Evolutionary conservation across 2,329 filamentous ascomycete genomes (phyloP).

Genomic region (Paecilomyces dactylethromorphus): DNA sequence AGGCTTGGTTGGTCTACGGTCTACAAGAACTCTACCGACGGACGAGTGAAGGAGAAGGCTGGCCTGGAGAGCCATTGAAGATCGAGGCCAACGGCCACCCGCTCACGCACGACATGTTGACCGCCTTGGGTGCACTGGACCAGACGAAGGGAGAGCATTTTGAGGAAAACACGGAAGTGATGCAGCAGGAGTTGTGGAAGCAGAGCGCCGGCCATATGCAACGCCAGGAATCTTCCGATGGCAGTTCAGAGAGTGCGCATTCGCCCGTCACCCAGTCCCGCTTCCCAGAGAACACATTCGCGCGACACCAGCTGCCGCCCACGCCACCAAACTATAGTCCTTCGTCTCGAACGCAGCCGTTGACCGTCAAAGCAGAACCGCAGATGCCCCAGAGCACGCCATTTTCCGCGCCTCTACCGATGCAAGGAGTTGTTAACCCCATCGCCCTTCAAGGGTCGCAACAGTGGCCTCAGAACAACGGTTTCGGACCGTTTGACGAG

Average conservation of each 20-base stretch:
- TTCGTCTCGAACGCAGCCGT: conserved; percentile 17
- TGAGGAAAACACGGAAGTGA: conserved; percentile 50
- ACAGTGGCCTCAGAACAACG: conserved; percentile 15
- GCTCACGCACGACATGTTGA: conserved; percentile 58
- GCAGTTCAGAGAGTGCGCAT: conserved; percentile 51
- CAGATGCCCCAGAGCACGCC: conserved; percentile 14
- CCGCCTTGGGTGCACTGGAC: conserved; percentile 52
- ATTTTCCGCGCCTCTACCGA: conserved; percentile 18
- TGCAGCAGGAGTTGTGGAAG: conserved; percentile 51
- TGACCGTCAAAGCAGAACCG: conserved; percentile 21
- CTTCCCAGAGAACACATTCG: conserved; percentile 5
- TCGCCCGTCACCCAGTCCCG: conserved; percentile 24
- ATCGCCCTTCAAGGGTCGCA: conserved; percentile 25
- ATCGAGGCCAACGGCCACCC: conserved; percentile 49
- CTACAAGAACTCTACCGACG: conserved; percentile 56
- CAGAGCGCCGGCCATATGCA: conserved; percentile 47
- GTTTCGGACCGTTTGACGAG: conserved; percentile 24
- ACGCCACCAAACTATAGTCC: conserved; percentile 37
- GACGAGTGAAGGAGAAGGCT: conserved; percentile 45
- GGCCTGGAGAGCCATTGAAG: conserved; percentile 49
- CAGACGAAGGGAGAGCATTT: conserved; percentile 48
- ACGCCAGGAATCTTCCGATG: conserved; percentile 50
- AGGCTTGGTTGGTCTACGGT: conserved; percentile 54
- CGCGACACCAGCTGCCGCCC: conserved; percentile 25
- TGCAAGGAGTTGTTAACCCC: conserved; percentile 31